These are phyloP conservation scores for Metschnikowia koreensis DNA, from an alignment of 805 yeast genomes.

Conservation along the genomic window DNA sequence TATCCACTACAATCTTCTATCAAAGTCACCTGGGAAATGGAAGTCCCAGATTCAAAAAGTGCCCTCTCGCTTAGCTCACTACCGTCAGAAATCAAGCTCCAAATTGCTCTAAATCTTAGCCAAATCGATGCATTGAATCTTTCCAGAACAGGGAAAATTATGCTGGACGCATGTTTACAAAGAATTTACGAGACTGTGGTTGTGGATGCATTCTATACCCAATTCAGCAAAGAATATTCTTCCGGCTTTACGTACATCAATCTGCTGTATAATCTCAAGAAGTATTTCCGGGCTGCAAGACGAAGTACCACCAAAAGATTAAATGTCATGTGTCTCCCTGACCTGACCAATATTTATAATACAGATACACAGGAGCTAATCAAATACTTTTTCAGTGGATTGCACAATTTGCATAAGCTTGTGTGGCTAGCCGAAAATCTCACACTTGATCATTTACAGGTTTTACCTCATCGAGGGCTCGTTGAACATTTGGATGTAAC, in stretches of 20 bases:
- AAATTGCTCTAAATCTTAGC: slow-evolving; percentile 2
- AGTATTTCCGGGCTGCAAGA: slow-evolving; percentile 17
- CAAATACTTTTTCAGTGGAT: slow-evolving; percentile 23
- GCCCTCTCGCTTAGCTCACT: slow-evolving; percentile 3
- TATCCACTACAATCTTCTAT: too few species aligned
- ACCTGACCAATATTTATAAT: slow-evolving; percentile 39
- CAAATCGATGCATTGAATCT: slow-evolving; percentile 13
- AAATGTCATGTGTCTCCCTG: slow-evolving; percentile 39
- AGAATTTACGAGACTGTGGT: slow-evolving; percentile 40
- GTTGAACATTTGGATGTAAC: slow-evolving; percentile 29
- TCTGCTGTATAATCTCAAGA: slow-evolving; percentile 39
- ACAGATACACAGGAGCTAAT: slow-evolving; percentile 27
- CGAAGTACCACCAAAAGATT: slow-evolving; percentile 22
- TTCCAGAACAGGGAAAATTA: slow-evolving; percentile 3
- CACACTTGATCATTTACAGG: slow-evolving; percentile 26
- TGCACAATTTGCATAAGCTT: slow-evolving; percentile 28
- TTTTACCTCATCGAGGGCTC: slow-evolving; percentile 28
- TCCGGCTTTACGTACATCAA: slow-evolving; percentile 33
- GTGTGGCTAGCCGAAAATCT: slow-evolving; percentile 34
- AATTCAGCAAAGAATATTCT: slow-evolving; percentile 26
- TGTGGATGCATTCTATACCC: slow-evolving; percentile 37
- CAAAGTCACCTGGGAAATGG: too few species aligned
- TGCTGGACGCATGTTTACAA: slow-evolving; percentile 15
- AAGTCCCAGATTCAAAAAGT: not conserved
- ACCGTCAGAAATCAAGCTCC: slow-evolving; percentile 9